These are phyloP conservation scores for Naumovozyma dairenensis DNA, from an alignment of 805 yeast species.

Conservation along the genomic window DNA sequence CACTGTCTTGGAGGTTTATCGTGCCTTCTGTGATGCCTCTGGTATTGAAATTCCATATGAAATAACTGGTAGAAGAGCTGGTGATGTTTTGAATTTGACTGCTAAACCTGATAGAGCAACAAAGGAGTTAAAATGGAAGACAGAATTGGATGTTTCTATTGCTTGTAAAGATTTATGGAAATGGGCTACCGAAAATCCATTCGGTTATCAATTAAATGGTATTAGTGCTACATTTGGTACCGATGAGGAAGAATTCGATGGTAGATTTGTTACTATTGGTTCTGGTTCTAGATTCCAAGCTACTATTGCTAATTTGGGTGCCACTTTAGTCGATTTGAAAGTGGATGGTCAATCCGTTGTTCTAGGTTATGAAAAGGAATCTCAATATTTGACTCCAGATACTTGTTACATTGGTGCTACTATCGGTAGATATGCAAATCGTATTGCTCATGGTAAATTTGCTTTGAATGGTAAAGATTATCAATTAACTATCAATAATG, in stretches of 20 bases:
- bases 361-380: slow-evolving; percentile 31
- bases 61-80: slow-evolving; percentile 57
- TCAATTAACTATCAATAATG: slow-evolving; percentile 36
- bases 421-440: slow-evolving; percentile 56
- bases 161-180: slow-evolving; percentile 71
- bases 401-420: slow-evolving; percentile 55
- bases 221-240: slow-evolving; percentile 16
- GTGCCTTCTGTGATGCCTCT: slow-evolving; percentile 54
- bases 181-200: slow-evolving; percentile 64
- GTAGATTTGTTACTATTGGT: slow-evolving; percentile 25
- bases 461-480: slow-evolving; percentile 33
- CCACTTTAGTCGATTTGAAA: slow-evolving; percentile 36
- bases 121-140: slow-evolving; percentile 54
- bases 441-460: slow-evolving; percentile 40
- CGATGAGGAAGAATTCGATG: slow-evolving; percentile 17
- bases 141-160: slow-evolving; percentile 43
- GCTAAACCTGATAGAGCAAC: slow-evolving; percentile 63
- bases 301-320: slow-evolving; percentile 41
- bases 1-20: slow-evolving; percentile 62
- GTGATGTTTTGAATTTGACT: slow-evolving; percentile 69
- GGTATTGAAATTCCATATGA: slow-evolving; percentile 57
- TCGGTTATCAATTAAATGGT: slow-evolving; percentile 38
- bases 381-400: slow-evolving; percentile 22
- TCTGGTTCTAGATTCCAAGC: slow-evolving; percentile 30
- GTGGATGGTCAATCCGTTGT: slow-evolving; percentile 34